Evolutionary conservation across 768 basidiomycete species (phyloP).

Genomic region (Antrodiella citrinella): DNA sequence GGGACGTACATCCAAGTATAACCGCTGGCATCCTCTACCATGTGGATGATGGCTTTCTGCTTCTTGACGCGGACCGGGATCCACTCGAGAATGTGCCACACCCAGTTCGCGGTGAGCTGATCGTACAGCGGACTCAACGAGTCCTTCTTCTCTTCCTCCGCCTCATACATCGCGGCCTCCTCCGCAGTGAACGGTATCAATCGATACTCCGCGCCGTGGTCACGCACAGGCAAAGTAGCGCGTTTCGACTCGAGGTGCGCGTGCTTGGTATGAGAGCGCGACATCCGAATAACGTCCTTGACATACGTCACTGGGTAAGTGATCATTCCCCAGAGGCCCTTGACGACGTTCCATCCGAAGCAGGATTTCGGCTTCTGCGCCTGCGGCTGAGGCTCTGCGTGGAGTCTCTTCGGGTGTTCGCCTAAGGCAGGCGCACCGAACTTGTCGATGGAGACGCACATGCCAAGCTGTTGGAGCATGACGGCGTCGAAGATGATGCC

Average conservation of each 20-base stretch:
- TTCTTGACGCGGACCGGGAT: slow-evolving; percentile 15
- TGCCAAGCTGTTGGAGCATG: slow-evolving; percentile 14
- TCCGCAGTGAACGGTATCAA: neutral
- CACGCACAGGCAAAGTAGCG: neutral
- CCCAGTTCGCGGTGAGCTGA: slow-evolving; percentile 35
- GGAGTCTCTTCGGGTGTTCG: neutral
- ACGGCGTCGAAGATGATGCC: slow-evolving; percentile 23
- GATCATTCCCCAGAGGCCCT: neutral
- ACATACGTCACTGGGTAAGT: neutral
- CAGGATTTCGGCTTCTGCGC: neutral
- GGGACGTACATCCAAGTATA: slow-evolving; percentile 10
- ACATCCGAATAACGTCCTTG: neutral
- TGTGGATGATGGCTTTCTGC: slow-evolving; percentile 31
- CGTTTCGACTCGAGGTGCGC: slow-evolving; percentile 1
- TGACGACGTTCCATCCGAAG: neutral
- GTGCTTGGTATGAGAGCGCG: neutral
- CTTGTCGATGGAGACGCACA: neutral
- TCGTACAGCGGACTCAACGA: slow-evolving; percentile 43
- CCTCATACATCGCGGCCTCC: slow-evolving; percentile 34
- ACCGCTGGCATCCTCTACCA: slow-evolving; percentile 15
- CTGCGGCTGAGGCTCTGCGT: neutral
- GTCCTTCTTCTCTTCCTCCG: slow-evolving; percentile 54
- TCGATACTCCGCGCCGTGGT: neutral
- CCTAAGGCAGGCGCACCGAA: neutral
- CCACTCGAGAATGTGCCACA: slow-evolving; percentile 60